Percentiles rank a stretch among this genome's conserved stretches.
phyloP scores from a whole-genome alignment of 805 yeast species.

The Candida wancherniae region DNA sequence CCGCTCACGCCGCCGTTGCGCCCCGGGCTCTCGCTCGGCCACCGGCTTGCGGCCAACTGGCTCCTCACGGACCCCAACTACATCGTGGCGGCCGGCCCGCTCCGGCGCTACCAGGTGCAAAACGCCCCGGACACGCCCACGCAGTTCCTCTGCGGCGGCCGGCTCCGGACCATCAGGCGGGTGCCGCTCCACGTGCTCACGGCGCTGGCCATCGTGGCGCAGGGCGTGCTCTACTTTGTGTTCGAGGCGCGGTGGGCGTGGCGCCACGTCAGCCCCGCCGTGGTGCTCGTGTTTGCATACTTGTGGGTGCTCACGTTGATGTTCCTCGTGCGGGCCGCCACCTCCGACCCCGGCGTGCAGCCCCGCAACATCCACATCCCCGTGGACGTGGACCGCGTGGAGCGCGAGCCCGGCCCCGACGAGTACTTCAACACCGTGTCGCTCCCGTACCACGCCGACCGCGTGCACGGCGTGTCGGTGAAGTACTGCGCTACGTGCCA shows the following conservation, averaged over 20 bases:
- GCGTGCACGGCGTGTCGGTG: conserved; percentile 34
- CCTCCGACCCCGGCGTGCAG: conserved; percentile 65
- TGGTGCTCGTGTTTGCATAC: conserved; percentile 54
- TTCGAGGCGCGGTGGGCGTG: conserved; percentile 50
- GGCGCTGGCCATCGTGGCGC: conserved; percentile 30
- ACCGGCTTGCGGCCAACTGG: conserved; percentile 18
- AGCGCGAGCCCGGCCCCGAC: conserved; percentile 36
- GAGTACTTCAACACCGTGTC: conserved; percentile 35
- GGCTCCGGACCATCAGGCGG: conserved; percentile 43
- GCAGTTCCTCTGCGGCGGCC: conserved; percentile 61
- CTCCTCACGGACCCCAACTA: conserved; percentile 22
- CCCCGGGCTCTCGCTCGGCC: conserved; percentile 4
- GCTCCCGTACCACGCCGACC: conserved; percentile 20
- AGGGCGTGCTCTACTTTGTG: conserved; percentile 50
- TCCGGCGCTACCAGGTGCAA: conserved; percentile 43
- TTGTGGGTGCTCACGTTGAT: conserved; percentile 47
- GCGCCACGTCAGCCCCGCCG: conserved; percentile 51
- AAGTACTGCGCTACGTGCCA: conserved; percentile 54
- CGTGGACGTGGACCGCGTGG: conserved; percentile 13
- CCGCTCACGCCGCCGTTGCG: conserved; percentile 1
- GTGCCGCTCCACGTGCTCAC: conserved; percentile 39
- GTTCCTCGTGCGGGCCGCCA: conserved; percentile 50
- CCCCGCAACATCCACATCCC: conserved; percentile 63
- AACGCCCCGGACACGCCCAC: conserved; percentile 27
- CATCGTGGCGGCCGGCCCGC: conserved; percentile 5